Evolutionary conservation across 2,329 filamentous ascomycete species (phyloP).

Genomic region (Colletotrichum tofieldiae): DNA sequence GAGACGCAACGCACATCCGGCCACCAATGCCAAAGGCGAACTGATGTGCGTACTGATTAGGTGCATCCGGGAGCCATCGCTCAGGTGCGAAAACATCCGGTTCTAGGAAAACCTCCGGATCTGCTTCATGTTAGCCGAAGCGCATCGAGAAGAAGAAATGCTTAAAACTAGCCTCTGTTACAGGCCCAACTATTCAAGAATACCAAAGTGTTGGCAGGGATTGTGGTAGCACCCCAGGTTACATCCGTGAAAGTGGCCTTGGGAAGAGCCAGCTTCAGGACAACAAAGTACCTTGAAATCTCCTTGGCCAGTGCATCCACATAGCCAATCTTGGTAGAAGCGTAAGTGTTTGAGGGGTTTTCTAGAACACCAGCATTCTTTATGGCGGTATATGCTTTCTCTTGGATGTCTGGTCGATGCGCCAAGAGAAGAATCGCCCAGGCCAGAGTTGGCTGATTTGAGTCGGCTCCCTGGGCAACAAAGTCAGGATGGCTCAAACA

Average conservation of each 20-base stretch:
- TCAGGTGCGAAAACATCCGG: constrained; percentile 72
- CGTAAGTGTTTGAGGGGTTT: constrained; percentile 13
- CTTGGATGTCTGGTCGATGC: constrained; percentile 48
- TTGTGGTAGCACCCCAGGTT: constrained; percentile 50
- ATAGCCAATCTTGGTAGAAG: constrained; percentile 72
- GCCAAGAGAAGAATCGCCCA: constrained; percentile 50
- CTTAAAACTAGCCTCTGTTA: constrained; percentile 45
- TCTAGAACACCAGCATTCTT: constrained; percentile 52
- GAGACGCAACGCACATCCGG: constrained; percentile 70
- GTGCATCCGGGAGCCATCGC: constrained; percentile 53
- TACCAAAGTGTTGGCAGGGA: constrained; percentile 68
- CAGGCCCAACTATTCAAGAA: constrained; percentile 52
- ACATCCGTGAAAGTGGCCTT: constrained; percentile 58
- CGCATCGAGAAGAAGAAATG: background rate
- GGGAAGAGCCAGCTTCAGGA: constrained; percentile 76
- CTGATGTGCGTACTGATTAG: constrained; percentile 57
- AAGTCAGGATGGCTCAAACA: too few relatives aligned
- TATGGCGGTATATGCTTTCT: constrained; percentile 47
- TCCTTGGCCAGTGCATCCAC: constrained; percentile 77
- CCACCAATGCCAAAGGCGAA: constrained; percentile 69
- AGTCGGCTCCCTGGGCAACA: constrained; percentile 46
- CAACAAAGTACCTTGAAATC: constrained; percentile 74
- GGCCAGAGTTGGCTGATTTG: constrained; percentile 48
- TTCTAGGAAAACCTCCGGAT: constrained; percentile 74
- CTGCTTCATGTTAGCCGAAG: constrained; percentile 48